A percentile compares a stretch with the other conserved stretches of the same genome.
Evolutionary conservation across 345 rosid genomes (phyloP).

Genomic region (Luvunga scandens): DNA sequence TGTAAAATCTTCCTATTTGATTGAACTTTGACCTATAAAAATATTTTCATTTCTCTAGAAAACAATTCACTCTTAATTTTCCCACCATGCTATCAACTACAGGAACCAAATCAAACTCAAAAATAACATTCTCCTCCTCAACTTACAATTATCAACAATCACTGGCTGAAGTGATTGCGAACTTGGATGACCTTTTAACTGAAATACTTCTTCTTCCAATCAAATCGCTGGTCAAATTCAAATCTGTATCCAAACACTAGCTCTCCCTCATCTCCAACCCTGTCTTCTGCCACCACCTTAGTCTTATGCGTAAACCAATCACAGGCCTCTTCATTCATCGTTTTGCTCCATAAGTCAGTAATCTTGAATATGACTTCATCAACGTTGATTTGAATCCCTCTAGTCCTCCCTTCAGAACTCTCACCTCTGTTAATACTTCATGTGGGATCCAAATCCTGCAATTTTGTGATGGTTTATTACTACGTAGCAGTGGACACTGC

Average conservation of each 20-base stretch:
- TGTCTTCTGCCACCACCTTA: slow-evolving; percentile 10
- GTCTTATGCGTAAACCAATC: not conserved
- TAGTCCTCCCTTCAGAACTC: slow-evolving; percentile 14
- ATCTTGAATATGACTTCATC: slow-evolving; percentile 15
- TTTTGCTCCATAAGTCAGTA: not conserved
- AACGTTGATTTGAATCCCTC: slow-evolving; percentile 11
- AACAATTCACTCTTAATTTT: not conserved
- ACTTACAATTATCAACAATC: not conserved
- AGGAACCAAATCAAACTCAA: slow-evolving; percentile 2
- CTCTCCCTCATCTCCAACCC: slow-evolving; percentile 31
- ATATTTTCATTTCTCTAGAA: not conserved
- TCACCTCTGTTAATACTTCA: slow-evolving; percentile 27
- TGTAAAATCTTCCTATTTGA: not conserved
- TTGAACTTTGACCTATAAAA: too few relatives aligned
- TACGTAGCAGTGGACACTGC: slow-evolving; percentile 32
- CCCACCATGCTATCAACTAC: not conserved
- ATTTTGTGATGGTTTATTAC: slow-evolving; percentile 52
- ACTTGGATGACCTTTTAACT: slow-evolving; percentile 25
- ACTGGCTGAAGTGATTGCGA: slow-evolving; percentile 24
- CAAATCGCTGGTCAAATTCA: slow-evolving; percentile 33
- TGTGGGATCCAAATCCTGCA: slow-evolving; percentile 29
- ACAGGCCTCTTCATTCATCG: not conserved
- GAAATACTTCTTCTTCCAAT: slow-evolving; percentile 32
- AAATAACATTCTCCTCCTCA: not conserved
- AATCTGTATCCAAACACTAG: slow-evolving; percentile 32